Percentiles rank a stretch among this genome's conserved stretches.
phyloP scores from a whole-genome alignment of 2,329 filamentous ascomycete genomes.

The Exophiala alcalophila region DNA sequence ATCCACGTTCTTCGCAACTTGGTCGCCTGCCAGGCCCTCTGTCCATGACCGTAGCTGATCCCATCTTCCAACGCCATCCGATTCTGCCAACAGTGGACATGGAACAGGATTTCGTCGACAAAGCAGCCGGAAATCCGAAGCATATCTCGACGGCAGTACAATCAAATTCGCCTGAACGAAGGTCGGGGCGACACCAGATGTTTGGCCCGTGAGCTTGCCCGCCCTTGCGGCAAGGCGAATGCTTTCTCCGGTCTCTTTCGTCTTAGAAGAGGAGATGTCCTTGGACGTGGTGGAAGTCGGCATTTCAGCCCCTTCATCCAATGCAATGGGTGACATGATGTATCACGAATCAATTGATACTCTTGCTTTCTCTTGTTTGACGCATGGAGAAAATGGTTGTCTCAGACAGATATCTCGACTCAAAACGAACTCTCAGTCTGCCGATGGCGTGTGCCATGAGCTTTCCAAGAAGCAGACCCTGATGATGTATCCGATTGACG shows the following conservation, averaged over 20 bases:
- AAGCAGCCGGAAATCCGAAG: constrained; percentile 56
- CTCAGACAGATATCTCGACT: no score
- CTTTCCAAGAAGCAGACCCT: no score
- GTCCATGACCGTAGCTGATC: constrained; percentile 41
- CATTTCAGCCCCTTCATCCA: constrained; percentile 2
- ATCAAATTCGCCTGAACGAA: constrained; percentile 63
- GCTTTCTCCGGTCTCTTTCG: constrained; percentile 18
- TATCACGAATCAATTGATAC: no score
- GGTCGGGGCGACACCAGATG: constrained; percentile 55
- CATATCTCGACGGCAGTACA: constrained; percentile 56
- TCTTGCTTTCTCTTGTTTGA: no score
- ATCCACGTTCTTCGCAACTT: constrained; percentile 49
- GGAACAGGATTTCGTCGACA: constrained; percentile 62
- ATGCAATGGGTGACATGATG: no score
- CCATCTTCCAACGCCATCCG: constrained; percentile 44
- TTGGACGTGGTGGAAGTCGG: neutral
- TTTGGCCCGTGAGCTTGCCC: constrained; percentile 35
- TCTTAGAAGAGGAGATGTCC: neutral
- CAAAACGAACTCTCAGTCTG: no score
- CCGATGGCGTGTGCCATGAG: no score
- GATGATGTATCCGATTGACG: no score
- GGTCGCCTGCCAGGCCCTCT: constrained; percentile 30
- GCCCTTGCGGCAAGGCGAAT: constrained; percentile 24
- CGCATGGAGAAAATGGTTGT: no score
- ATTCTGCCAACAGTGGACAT: constrained; percentile 59